Conservation (phyloP, 768 basidiomycete species). For the Dacryopinax primogenitus region DNA sequence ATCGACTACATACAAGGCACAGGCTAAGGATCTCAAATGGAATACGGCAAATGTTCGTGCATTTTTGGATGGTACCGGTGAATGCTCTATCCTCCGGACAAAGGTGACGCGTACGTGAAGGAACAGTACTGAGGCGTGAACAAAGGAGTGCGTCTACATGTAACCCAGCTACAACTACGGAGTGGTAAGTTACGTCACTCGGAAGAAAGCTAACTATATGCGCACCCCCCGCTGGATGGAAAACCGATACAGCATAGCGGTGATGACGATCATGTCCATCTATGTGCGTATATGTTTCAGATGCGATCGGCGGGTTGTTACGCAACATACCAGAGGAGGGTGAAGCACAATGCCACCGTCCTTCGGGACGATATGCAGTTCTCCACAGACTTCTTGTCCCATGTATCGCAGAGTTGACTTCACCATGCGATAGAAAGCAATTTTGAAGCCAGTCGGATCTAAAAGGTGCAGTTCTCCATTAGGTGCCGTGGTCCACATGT, state of each 20-base stretch:
- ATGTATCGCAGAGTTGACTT: slow-evolving; percentile 69
- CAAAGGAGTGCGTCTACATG: neutral
- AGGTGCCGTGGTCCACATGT: slow-evolving; percentile 17
- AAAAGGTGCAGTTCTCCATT: slow-evolving; percentile 22
- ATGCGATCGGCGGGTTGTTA: slow-evolving; percentile 13
- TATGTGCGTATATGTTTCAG: slow-evolving; percentile 66
- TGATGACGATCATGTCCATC: slow-evolving; percentile 79
- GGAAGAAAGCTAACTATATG: neutral
- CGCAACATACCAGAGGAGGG: slow-evolving; percentile 14
- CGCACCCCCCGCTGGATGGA: slow-evolving; percentile 11
- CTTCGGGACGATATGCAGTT: slow-evolving; percentile 66
- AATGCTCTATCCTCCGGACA: too few species aligned
- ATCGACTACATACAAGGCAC: too few species aligned
- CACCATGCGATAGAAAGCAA: slow-evolving; percentile 70
- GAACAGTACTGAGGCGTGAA: too few species aligned
- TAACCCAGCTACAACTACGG: neutral
- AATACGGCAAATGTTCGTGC: too few species aligned
- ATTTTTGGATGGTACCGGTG: too few species aligned
- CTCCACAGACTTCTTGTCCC: slow-evolving; percentile 67
- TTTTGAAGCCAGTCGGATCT: slow-evolving; percentile 22
- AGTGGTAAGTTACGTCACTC: neutral
- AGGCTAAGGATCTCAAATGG: too few species aligned
- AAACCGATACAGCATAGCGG: slow-evolving; percentile 65
- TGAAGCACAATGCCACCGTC: slow-evolving; percentile 60
- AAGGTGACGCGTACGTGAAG: too few species aligned